Conservation (phyloP, 2,329 filamentous ascomycete genomes). For the Ceratocystis variospora region DNA sequence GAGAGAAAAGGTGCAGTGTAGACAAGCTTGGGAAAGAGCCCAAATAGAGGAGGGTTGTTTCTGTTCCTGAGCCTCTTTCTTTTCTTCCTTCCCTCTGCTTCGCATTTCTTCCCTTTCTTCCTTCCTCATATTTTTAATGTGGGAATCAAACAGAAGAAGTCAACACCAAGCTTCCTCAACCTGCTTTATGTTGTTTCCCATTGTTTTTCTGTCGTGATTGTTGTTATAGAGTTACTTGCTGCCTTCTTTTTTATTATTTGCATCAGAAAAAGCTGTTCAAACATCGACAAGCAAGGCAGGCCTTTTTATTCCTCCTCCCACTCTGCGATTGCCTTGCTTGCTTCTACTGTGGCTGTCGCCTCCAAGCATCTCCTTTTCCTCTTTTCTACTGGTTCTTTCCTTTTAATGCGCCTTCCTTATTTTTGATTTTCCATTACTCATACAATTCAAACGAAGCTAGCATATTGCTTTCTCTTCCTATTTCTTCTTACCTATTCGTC, state of each 20-base stretch:
- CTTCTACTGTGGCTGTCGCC: not conserved
- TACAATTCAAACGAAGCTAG: not conserved
- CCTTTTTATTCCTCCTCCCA: not conserved
- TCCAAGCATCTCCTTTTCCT: not conserved
- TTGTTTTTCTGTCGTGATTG: not conserved
- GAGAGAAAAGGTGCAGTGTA: not conserved
- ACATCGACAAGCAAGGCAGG: not conserved
- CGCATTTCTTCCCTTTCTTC: not conserved
- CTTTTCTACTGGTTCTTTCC: not conserved
- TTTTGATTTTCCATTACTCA: not conserved
- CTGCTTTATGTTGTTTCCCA: not conserved
- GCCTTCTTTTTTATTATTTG: not conserved
- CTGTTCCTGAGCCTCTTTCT: not conserved
- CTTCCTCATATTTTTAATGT: not conserved
- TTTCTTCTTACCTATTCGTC: not conserved
- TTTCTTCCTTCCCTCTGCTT: slow-evolving; percentile 1
- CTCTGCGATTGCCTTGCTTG: not conserved
- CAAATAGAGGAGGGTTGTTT: not conserved
- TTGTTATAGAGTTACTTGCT: not conserved
- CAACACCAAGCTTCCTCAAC: not conserved
- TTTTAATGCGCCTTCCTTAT: not conserved
- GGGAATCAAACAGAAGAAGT: not conserved
- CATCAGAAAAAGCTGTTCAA: not conserved
- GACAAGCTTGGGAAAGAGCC: not conserved
- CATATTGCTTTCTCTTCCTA: not conserved